Evolutionary conservation across 768 basidiomycete genomes (phyloP), one percentile per base, ranked within the genome.

Genomic region (Boletus fagicola): DNA sequence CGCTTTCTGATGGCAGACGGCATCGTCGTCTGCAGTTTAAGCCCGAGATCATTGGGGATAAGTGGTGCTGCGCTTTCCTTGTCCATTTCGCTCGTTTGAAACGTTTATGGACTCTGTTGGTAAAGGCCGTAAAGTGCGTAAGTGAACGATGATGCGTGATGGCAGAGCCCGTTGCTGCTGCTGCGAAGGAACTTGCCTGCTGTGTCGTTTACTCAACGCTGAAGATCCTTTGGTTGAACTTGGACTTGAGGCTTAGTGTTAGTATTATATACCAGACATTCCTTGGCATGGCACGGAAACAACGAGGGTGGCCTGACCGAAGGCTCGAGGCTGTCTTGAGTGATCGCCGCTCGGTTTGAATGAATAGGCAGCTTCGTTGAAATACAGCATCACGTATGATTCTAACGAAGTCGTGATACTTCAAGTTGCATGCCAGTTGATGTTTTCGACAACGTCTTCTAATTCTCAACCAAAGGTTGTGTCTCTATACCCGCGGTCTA

Each of bases 1-100:
- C 45, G 45, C 20, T 1, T 64, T 39, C 22, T 36, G 2, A 68
- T 54, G 13, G n/a, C 46, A 15, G 66, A 68, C 11, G 66, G 66
- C 18, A 61, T 51, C 4, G 51, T 64, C 20, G 59, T 59, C 54
- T 59, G 31, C 16, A 66, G 31, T 24, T 48, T 56, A 39, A 49
- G 30, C 1, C 13, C 47, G 26, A 46, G 40, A 9, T 53, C 50
- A 18, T 49, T 33, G 33, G 46, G 46, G 5, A 26, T 18, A 6
- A 48, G 28, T 2, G 45, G 30, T 1, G 31, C 33, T 5, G 33
- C 11, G 15, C 42, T 26, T 5, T 18, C 33, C 5, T 26, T 51
- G 4, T 42, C 28, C 1, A 11, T 10, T 5, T 60, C 36, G 51
- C 38, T 36, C 65, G 61, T 65, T 30, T 18, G 48, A 18, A 7